Evolutionary conservation across 805 yeast species (phyloP).

Genomic region (Torulaspora delbrueckii): DNA sequence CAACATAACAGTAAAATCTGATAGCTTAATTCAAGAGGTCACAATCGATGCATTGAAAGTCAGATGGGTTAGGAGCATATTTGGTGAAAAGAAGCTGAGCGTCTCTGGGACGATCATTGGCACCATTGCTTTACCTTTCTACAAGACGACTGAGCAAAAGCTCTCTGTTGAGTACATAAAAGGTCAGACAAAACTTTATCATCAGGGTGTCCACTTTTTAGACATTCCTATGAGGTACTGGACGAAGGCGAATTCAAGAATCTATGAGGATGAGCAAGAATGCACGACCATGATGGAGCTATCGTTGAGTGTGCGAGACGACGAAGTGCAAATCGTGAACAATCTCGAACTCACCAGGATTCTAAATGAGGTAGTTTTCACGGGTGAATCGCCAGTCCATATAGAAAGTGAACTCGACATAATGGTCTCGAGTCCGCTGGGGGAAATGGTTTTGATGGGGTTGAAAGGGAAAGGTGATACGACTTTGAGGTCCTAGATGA

Average conservation of each 20-base stretch:
- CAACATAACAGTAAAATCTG: constrained; percentile 23
- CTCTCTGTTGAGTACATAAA: constrained; percentile 37
- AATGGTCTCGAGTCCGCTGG: constrained; percentile 23
- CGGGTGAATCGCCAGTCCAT: constrained; percentile 37
- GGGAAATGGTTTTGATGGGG: constrained; percentile 28
- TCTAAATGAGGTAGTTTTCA: constrained; percentile 38
- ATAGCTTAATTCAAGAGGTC: constrained; percentile 34
- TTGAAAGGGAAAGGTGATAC: constrained; percentile 29
- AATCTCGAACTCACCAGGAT: constrained; percentile 40
- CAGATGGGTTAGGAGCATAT: constrained; percentile 30
- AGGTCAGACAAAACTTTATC: constrained; percentile 41
- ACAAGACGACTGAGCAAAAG: constrained; percentile 21
- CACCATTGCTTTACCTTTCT: constrained; percentile 32
- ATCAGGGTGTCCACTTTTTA: constrained; percentile 40
- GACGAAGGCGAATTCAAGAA: constrained; percentile 41
- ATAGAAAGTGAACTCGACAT: constrained; percentile 26
- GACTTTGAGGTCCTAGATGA: constrained; percentile 13
- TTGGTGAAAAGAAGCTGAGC: constrained; percentile 33
- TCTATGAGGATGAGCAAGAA: constrained; percentile 20
- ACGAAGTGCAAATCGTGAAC: constrained; percentile 42
- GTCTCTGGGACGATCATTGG: constrained; percentile 40
- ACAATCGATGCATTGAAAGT: constrained; percentile 37
- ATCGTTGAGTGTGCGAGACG: constrained; percentile 38
- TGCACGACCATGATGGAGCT: constrained; percentile 34
- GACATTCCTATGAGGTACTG: constrained; percentile 43